These are phyloP conservation scores for Alternaria sp. DNA, from an alignment of 2,329 filamentous ascomycete genomes.

Conservation along the genomic window DNA sequence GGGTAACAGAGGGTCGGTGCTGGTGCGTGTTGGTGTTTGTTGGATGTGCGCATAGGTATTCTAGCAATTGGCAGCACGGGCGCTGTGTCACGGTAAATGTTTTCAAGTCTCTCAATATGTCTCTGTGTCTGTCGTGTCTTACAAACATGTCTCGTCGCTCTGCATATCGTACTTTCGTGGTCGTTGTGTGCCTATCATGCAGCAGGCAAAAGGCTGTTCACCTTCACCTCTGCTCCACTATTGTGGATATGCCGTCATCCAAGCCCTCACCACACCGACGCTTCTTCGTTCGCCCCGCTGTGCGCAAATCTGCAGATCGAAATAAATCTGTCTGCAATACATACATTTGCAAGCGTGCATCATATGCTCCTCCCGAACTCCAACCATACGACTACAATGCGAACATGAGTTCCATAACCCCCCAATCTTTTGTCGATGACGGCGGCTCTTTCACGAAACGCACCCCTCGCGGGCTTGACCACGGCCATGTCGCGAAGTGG, in stretches of 20 bases:
- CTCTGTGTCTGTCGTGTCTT: not conserved
- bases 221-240: constrained; percentile 7
- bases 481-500: constrained; percentile 18
- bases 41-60: constrained; percentile 16
- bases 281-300: constrained; percentile 9
- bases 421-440: constrained; percentile 35
- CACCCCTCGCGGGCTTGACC: constrained; percentile 11
- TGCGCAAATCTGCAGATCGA: not conserved
- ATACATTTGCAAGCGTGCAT: not conserved
- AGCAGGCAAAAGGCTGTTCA: not conserved
- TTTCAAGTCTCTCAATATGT: not conserved
- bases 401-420: constrained; percentile 21
- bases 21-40: constrained; percentile 12
- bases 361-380: not conserved
- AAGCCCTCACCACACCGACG: not conserved
- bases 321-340: not conserved
- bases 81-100: constrained; percentile 14
- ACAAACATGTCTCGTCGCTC: not conserved
- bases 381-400: not conserved
- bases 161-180: not conserved
- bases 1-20: constrained; percentile 3
- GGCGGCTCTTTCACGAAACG: constrained; percentile 21
- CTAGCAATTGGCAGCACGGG: constrained; percentile 12
- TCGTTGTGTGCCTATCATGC: not conserved
- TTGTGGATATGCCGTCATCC: constrained; percentile 1